phyloP scores from a whole-genome alignment of 495 filamentous ascomycete species.

The Neurospora terricola region DNA sequence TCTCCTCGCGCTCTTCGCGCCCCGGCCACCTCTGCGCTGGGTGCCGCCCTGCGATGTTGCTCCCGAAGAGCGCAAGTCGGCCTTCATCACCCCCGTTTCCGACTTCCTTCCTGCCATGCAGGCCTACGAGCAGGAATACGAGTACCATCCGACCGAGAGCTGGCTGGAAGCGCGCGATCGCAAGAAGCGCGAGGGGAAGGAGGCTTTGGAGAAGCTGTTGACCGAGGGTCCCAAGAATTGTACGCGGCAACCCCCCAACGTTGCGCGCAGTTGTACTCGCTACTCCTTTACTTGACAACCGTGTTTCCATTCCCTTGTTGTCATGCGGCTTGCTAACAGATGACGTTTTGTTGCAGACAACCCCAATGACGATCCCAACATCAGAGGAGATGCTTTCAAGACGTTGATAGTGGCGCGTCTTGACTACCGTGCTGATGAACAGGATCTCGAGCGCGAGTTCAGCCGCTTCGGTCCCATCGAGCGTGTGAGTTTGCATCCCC shows the following conservation, averaged over 20 bases:
- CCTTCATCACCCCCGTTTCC: constrained; percentile 60
- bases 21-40: constrained; percentile 84
- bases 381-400: constrained; percentile 87
- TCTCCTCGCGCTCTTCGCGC: constrained; percentile 86
- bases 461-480: constrained; percentile 91
- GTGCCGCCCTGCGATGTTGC: constrained; percentile 74
- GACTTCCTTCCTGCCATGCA: constrained; percentile 60
- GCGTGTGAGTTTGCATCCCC: constrained; percentile 46
- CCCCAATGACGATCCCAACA: constrained; percentile 68
- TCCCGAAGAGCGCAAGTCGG: constrained; percentile 69
- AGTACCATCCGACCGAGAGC: constrained; percentile 80
- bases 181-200: constrained; percentile 66
- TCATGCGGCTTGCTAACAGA: constrained; percentile 3
- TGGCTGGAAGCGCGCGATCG: constrained; percentile 82
- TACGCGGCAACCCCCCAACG: constrained; percentile 34
- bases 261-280: not conserved
- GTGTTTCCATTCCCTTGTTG: not conserved
- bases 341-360: constrained; percentile 38
- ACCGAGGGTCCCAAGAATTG: constrained; percentile 59
- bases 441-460: constrained; percentile 91
- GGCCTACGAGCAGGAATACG: constrained; percentile 58
- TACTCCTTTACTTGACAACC: constrained; percentile 1
- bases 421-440: constrained; percentile 76
- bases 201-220: constrained; percentile 48
- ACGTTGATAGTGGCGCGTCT: constrained; percentile 89